Evolutionary conservation across 2,329 filamentous ascomycete species (phyloP).

Genomic region (Botryosphaeria dothidea): DNA sequence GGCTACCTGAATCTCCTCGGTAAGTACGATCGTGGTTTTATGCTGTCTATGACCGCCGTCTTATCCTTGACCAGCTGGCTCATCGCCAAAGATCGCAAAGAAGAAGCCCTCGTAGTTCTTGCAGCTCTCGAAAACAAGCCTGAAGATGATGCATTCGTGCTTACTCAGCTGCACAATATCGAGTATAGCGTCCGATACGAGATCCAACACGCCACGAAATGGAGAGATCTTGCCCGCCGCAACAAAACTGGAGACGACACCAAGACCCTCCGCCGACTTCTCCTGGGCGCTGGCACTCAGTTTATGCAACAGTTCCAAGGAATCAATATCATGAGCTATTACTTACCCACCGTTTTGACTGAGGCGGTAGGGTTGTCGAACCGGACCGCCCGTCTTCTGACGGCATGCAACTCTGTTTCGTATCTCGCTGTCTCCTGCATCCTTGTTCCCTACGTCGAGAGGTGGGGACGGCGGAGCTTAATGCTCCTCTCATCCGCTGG

Average conservation of each 20-base stretch:
- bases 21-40: not conserved
- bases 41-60: not conserved
- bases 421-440: slow-evolving; percentile 52
- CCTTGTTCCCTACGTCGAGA: slow-evolving; percentile 50
- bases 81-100: slow-evolving; percentile 43
- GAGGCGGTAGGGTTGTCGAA: slow-evolving; percentile 56
- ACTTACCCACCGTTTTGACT: slow-evolving; percentile 61
- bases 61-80: slow-evolving; percentile 43
- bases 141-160: slow-evolving; percentile 47
- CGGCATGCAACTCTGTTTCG: slow-evolving; percentile 56
- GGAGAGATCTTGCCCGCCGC: slow-evolving; percentile 52
- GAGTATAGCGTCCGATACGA: slow-evolving; percentile 52
- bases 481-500: slow-evolving; percentile 59
- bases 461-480: slow-evolving; percentile 59
- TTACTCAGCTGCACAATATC: slow-evolving; percentile 47
- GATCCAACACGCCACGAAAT: slow-evolving; percentile 50
- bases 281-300: slow-evolving; percentile 57
- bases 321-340: slow-evolving; percentile 47
- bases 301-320: slow-evolving; percentile 51
- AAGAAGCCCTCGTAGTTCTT: slow-evolving; percentile 50
- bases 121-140: slow-evolving; percentile 50
- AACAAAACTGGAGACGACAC: slow-evolving; percentile 38
- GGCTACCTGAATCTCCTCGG: slow-evolving; percentile 48
- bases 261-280: slow-evolving; percentile 51
- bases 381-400: slow-evolving; percentile 54